Base-by-base conservation (phyloP, 495 filamentous ascomycete genomes). In the Venustampulla echinocandica region DNA sequence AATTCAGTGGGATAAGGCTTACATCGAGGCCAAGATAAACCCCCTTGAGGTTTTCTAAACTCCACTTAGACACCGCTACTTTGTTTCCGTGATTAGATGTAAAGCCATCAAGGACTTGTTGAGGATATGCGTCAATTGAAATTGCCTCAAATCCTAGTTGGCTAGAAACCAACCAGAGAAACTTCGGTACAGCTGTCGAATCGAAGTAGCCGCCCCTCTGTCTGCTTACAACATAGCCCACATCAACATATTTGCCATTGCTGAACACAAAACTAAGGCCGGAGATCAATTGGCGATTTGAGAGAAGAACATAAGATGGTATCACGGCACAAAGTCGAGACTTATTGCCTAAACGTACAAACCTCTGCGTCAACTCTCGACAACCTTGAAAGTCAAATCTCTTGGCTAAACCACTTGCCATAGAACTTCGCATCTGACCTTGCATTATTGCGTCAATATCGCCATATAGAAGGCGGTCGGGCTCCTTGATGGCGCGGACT, bases 1-100 rank as follows among this genome's bases (percentile, higher is more conserved):
- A 46, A 11, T 18, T 35, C 15, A 17, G 13, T 14, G 9, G 18
- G 14, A 11, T 21, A 24, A 36, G 13, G 25, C 44, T 23, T 9
- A 46, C 44, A 46, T 46, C 44, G 25, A 46, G 44, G 33, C 44
- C 33, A 46, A 46, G 44, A 46, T 20, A 36, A 46, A 46, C 24
- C 11, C 44, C 44, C 22, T 46, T 24, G 18, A 37, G 17, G 10
- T 24, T 24, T 46, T 46, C 33, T 22, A 21, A 46, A 10, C 15
- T 11, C 44, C 32, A 46, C 38, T 27, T 18, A 25, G 30, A 17
- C 27, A 46, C 44, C 19, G 44, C 44, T 3, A 46, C 5, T 11
- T 38, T 35, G 19, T 46, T 24, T 36, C 44, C 25, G 21, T 21
- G 10, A 20, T 9, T 36, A 23, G 25, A 9, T 36, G 30, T 22